These are phyloP conservation scores for Leccinum truebloodii DNA, from an alignment of 768 basidiomycete genomes.

Conservation along the genomic window DNA sequence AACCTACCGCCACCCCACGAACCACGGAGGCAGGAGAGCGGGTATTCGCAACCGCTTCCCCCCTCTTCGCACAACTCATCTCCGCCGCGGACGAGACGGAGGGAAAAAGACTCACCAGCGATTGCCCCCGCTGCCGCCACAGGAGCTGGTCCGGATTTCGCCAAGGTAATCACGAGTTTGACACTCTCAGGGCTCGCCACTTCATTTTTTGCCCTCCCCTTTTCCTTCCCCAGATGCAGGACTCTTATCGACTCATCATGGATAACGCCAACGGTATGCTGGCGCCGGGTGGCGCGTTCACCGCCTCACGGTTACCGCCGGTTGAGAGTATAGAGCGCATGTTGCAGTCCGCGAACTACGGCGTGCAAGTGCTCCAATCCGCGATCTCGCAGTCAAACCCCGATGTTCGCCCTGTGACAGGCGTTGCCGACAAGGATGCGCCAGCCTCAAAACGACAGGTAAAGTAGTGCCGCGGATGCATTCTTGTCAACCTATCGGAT, in stretches of 20 bases:
- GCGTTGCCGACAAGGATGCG: conserved; percentile 32
- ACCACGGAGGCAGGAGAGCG: conserved; percentile 35
- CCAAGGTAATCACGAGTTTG: conserved; percentile 35
- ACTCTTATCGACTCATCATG: conserved; percentile 46
- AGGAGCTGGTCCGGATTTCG: conserved; percentile 40
- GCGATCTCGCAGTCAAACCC: conserved; percentile 29
- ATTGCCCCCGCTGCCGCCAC: conserved; percentile 27
- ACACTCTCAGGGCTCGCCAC: conserved; percentile 4
- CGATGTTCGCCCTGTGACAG: conserved; percentile 26
- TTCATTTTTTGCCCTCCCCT: not conserved
- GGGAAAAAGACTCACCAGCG: conserved; percentile 37
- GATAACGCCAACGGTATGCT: conserved; percentile 38
- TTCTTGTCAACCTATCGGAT: conserved; percentile 23
- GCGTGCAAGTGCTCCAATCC: conserved; percentile 36
- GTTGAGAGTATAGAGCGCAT: conserved; percentile 44
- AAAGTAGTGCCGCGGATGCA: conserved; percentile 30
- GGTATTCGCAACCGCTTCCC: conserved; percentile 31
- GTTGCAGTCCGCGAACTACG: conserved; percentile 44
- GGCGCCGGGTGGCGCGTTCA: conserved; percentile 19
- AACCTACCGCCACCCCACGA: conserved; percentile 32
- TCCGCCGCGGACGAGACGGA: conserved; percentile 38
- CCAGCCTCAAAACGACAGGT: conserved; percentile 37
- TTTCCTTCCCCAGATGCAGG: conserved; percentile 36
- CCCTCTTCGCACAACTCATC: conserved; percentile 28
- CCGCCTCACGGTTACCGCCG: conserved; percentile 25